Evolutionary conservation across 176 grass and related monocot species (phyloP), one percentile per base, ranked within the genome.

Genomic region (Musa troglodytarum): DNA sequence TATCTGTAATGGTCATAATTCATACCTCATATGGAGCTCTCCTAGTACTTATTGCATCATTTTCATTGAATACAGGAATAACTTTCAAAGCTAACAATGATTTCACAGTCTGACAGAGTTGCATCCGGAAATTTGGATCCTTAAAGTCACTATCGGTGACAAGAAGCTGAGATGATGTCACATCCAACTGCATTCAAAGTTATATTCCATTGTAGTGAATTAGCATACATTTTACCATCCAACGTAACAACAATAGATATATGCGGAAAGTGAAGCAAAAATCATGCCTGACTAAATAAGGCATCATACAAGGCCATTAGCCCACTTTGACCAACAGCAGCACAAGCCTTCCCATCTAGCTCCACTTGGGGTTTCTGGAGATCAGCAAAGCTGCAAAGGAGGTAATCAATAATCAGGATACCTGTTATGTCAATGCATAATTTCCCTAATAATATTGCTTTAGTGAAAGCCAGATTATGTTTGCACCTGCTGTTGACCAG

Each of bases 11-110:
- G 82, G 49, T 73, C 21, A 79, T 51, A 76, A 43, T 43, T 43
- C 34, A 10, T 63, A 98, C 95, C 90, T 99, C 95, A 77, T 99
- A 99, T 80, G 95, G 95, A 89, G 95, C 95, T 75, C 82, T 99
- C 55, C 95, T 85, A 51, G 95, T 99, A 75, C 95, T 99, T 77
- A 99, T 83, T 13, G 95, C 88, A 82, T 99, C 95, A 87, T 99
- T 99, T 75, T 99, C 95, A 69, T 99, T 99, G 78, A 99, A 99
- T 69, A 99, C 78, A 12, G 95, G 95, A 83, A 99, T 76, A 77
- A 99, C 95, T 87, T 70, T 89, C 77, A 87, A 82, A 75, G 79
- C 79, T 76, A 99, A 69, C 63, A 99, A 50, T 72, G 90, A 80
- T 52, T 87, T 88, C 6, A 99, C 95, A 57, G 95, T 99, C 64